Percentiles rank a stretch among this genome's conserved stretches.
Evolutionary conservation across 2,329 filamentous ascomycete species (phyloP).

Genomic region (Penicillium sp.): DNA sequence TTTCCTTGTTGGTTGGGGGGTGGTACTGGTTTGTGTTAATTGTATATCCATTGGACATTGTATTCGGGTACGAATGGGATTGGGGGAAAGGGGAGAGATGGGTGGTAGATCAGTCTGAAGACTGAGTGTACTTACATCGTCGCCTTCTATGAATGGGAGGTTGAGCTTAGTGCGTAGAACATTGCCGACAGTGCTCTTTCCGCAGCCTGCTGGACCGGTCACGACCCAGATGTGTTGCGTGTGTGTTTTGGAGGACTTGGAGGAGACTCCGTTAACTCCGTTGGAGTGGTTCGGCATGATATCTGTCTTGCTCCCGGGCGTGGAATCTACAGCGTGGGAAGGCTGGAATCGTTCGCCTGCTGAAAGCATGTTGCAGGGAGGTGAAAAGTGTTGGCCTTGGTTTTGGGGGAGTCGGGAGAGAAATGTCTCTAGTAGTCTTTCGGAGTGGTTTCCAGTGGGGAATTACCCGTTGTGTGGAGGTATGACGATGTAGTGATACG

Average conservation of each 20-base stretch:
- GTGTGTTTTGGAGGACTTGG: conserved; percentile 11
- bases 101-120: background rate
- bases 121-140: conserved; percentile 60
- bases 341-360: conserved; percentile 37
- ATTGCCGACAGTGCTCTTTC: conserved; percentile 71
- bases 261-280: conserved; percentile 14
- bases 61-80: background rate
- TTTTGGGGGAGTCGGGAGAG: too few relatives aligned
- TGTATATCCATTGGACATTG: too few relatives aligned
- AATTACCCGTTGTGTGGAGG: conserved; percentile 13
- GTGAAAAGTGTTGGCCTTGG: conserved; percentile 4
- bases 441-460: conserved; percentile 12
- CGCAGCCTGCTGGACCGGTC: conserved; percentile 73
- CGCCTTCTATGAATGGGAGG: conserved; percentile 71
- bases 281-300: conserved; percentile 18
- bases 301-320: conserved; percentile 19
- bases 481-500: conserved; percentile 22
- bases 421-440: too few relatives aligned
- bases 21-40: conserved; percentile 40
- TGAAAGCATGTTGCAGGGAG: conserved; percentile 38
- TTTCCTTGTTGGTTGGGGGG: conserved; percentile 70
- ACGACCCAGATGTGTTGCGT: conserved; percentile 74
- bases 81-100: background rate
- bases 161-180: conserved; percentile 60
- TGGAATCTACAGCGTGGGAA: conserved; percentile 23